These are phyloP conservation scores for Candida tibetensis DNA, from an alignment of 805 yeast species.

Conservation along the genomic window DNA sequence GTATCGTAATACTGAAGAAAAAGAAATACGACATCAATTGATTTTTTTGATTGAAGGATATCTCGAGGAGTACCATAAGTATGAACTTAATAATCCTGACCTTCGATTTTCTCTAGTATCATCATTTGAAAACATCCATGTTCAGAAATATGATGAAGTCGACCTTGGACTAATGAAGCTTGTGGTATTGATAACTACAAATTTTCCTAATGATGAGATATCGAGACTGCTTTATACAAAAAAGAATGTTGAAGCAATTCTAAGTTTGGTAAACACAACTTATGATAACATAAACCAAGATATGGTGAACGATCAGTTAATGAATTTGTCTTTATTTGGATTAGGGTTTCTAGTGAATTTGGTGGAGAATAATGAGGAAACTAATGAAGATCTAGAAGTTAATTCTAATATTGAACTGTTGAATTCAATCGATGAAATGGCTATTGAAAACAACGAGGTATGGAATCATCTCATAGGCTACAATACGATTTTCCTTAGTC, in stretches of 20 bases:
- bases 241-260: neutral
- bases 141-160: neutral
- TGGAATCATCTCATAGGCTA: conserved; percentile 16
- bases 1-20: neutral
- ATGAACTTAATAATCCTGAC: neutral
- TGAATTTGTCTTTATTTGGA: conserved; percentile 10
- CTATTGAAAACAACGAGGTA: conserved; percentile 5
- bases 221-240: neutral
- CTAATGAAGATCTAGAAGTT: neutral
- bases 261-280: conserved; percentile 4
- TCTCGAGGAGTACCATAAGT: neutral
- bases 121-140: neutral
- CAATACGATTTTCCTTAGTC: conserved; percentile 12
- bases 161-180: neutral
- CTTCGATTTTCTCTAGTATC: neutral
- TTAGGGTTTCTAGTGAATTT: conserved; percentile 15
- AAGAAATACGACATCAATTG: neutral
- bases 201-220: neutral
- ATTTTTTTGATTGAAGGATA: neutral
- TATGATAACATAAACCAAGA: conserved; percentile 1
- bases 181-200: neutral
- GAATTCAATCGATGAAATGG: neutral
- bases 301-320: neutral
- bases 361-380: conserved; percentile 5
- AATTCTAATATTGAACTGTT: neutral